Base-by-base conservation (phyloP, 2,329 filamentous ascomycete genomes). In the Diaporthe ilicicola region DNA sequence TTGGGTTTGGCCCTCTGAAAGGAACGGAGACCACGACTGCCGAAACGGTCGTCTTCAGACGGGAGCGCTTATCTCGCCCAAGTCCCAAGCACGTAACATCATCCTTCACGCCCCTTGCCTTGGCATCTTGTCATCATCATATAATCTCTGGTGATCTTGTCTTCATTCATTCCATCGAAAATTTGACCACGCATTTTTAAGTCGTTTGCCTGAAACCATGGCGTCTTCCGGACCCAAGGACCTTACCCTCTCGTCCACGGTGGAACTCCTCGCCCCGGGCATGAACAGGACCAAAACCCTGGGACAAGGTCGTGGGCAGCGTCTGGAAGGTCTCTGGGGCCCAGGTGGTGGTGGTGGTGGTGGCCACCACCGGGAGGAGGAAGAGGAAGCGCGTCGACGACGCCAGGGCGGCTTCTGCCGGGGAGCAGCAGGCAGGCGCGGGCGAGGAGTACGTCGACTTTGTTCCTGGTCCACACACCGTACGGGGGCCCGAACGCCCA, bases 381-480 rank as follows among this genome's bases (percentile, higher is more conserved):
- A 64, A 64, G 44, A 34, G 59, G 44, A 64, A 64, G 3, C 44
- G 59, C 7, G 19, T 4, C 3, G 29, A 7, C 4, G n/a, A 34
- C 8, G 39, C n/a, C n/a, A n/a, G n/a, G n/a, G n/a, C 5, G 6
- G 7, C 6, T 32, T 2, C 17, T 53, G 13, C 24, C 29, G 50
- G 0, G 9, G 19, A 17, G 27, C 1, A 4, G 19, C 17, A 22
- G 15, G 44, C 1, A 1, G n/a, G 10, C 4, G 12, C n/a, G 3
- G 4, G 17, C n/a, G 34, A n/a, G 6, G 67, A 48, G 32, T 65
- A 70, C 7, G 55, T 70, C 2, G 67, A 70, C 50, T 37, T 37
- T 70, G 44, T 70, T 70, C 55, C 55, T 70, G 6, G 54, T 70
- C 1, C 67, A 70, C 39, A 65, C 56, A 32, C 67, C 67, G 5